Conservation (phyloP, 192 early-diverging fungal genomes). For the Martensiomyces pterosporus region DNA sequence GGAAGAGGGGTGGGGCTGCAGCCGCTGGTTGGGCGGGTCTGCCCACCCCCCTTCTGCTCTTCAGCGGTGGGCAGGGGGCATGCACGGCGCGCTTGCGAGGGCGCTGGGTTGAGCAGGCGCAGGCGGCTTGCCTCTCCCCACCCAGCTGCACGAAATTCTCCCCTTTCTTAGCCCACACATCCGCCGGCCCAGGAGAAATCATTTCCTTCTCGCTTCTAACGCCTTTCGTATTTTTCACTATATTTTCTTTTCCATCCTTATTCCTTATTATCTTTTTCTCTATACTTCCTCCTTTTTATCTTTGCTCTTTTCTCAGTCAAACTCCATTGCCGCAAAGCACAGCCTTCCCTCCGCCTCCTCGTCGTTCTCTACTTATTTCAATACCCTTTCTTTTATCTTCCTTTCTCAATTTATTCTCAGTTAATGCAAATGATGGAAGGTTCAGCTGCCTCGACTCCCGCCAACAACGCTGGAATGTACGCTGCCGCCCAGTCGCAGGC, state of each 20-base stretch:
- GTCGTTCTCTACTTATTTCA: slow-evolving; percentile 7
- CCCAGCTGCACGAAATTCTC: too few species aligned
- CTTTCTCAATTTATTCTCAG: slow-evolving; percentile 15
- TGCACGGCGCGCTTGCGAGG: too few species aligned
- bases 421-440: slow-evolving; percentile 42
- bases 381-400: slow-evolving; percentile 15
- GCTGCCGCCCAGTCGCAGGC: slow-evolving; percentile 33
- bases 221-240: slow-evolving; percentile 6
- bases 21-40: too few species aligned
- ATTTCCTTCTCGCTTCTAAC: background rate
- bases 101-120: too few species aligned
- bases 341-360: too few species aligned
- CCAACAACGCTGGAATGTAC: slow-evolving; percentile 30
- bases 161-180: too few species aligned
- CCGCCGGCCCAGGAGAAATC: too few species aligned
- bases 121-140: too few species aligned
- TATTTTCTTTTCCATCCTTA: slow-evolving; percentile 1
- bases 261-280: slow-evolving; percentile 15
- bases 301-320: slow-evolving; percentile 1
- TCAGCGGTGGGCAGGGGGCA: too few species aligned
- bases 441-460: slow-evolving; percentile 11
- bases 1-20: too few species aligned
- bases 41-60: too few species aligned
- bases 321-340: too few species aligned
- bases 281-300: slow-evolving; percentile 12